Conservation (phyloP, 768 basidiomycete species). For the Mrakia gelida region DNA sequence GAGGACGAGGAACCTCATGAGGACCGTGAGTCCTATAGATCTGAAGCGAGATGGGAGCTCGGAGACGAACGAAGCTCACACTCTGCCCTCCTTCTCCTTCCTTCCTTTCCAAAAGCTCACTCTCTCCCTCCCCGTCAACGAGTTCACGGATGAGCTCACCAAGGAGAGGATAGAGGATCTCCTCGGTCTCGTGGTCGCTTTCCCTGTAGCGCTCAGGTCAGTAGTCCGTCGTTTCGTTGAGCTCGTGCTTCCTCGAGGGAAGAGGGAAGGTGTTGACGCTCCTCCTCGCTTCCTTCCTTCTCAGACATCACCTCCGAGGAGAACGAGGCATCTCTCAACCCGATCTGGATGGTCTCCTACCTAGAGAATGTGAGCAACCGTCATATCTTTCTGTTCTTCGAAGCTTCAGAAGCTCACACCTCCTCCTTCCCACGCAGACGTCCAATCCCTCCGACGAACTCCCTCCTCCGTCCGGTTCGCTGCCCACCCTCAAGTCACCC, state of each 20-base stretch:
- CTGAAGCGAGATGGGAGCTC: neutral
- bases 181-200: constrained; percentile 19
- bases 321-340: constrained; percentile 23
- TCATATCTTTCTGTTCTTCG: no score
- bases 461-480: constrained; percentile 25
- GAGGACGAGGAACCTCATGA: constrained; percentile 11
- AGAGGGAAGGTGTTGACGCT: neutral
- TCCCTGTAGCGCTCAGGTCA: constrained; percentile 16
- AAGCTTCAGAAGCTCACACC: neutral
- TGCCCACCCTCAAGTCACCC: constrained; percentile 9
- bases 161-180: constrained; percentile 10
- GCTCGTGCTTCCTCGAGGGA: neutral
- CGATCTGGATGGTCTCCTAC: constrained; percentile 27
- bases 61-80: neutral
- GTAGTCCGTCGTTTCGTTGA: neutral
- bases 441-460: constrained; percentile 27
- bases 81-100: neutral
- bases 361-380: constrained; percentile 6
- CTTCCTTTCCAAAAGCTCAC: constrained; percentile 7
- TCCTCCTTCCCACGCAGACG: neutral
- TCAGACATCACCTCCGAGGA: constrained; percentile 25
- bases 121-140: constrained; percentile 2
- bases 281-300: neutral
- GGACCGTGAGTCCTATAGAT: constrained; percentile 1
- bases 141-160: neutral